These are phyloP conservation scores for Trichoderma sp. DNA, from an alignment of 2,329 filamentous ascomycete species.

Conservation along the genomic window DNA sequence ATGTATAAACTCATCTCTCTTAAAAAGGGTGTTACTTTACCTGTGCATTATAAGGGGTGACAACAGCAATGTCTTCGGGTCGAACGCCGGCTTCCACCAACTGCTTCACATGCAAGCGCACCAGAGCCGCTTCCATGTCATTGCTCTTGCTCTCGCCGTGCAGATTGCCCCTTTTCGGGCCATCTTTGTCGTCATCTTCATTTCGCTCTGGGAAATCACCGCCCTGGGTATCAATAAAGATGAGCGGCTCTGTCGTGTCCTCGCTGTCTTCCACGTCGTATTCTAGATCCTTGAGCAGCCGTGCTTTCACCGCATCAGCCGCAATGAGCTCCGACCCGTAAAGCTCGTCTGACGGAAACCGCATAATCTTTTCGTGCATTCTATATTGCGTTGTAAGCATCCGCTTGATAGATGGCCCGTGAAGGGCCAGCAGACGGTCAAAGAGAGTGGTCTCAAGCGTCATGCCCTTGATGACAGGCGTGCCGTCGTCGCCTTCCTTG, in stretches of 20 bases:
- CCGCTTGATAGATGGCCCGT: slow-evolving; percentile 81
- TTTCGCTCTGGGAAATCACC: slow-evolving; percentile 85
- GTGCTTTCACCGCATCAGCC: slow-evolving; percentile 72
- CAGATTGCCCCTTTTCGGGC: slow-evolving; percentile 47
- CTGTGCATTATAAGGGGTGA: slow-evolving; percentile 97
- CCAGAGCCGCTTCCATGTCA: slow-evolving; percentile 82
- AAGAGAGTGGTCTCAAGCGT: slow-evolving; percentile 89
- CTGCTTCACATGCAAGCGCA: slow-evolving; percentile 72
- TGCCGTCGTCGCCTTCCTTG: slow-evolving; percentile 40
- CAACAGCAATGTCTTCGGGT: slow-evolving; percentile 83
- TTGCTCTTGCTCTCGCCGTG: slow-evolving; percentile 78
- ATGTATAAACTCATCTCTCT: neutral
- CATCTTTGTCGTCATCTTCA: slow-evolving; percentile 66
- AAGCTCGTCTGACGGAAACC: slow-evolving; percentile 84
- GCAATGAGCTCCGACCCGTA: slow-evolving; percentile 83
- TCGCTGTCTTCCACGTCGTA: slow-evolving; percentile 80
- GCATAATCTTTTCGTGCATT: slow-evolving; percentile 96
- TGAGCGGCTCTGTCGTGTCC: slow-evolving; percentile 81
- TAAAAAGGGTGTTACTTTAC: slow-evolving; percentile 40
- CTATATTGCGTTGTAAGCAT: slow-evolving; percentile 98
- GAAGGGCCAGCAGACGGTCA: slow-evolving; percentile 78
- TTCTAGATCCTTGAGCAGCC: slow-evolving; percentile 74
- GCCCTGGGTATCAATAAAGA: slow-evolving; percentile 96
- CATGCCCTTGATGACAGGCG: slow-evolving; percentile 51
- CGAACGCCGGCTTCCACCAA: slow-evolving; percentile 79